Conservation (phyloP, 306 rosid species). For the Ziziphus jujuba region DNA sequence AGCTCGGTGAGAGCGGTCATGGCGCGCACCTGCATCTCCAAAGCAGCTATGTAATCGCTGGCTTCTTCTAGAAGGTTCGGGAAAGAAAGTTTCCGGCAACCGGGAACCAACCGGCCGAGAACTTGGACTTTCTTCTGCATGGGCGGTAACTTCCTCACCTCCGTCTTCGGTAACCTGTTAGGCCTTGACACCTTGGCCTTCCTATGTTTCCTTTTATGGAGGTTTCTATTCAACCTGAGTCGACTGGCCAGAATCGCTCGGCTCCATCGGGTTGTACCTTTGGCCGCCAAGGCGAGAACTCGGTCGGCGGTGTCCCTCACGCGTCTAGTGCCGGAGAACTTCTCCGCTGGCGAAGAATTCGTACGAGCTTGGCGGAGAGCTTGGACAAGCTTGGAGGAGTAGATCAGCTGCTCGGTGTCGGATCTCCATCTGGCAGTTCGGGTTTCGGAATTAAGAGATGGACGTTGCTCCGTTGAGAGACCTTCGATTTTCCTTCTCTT, state of each 20-base stretch:
- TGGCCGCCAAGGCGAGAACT: slow-evolving; percentile 67
- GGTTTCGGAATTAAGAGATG: slow-evolving; percentile 2
- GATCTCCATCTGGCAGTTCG: slow-evolving; percentile 66
- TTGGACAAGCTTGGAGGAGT: slow-evolving; percentile 58
- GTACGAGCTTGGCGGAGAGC: slow-evolving; percentile 52
- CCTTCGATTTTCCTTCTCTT: slow-evolving; percentile 50
- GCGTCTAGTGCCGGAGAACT: slow-evolving; percentile 9
- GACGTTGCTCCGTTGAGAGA: slow-evolving; percentile 8
- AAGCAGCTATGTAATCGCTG: slow-evolving; percentile 73
- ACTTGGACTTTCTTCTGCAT: slow-evolving; percentile 57
- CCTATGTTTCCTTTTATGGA: slow-evolving; percentile 29
- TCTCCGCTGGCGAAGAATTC: slow-evolving; percentile 19
- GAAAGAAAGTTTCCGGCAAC: slow-evolving; percentile 73
- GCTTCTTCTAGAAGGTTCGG: slow-evolving; percentile 90
- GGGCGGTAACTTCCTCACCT: slow-evolving; percentile 38
- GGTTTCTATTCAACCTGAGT: slow-evolving; percentile 32
- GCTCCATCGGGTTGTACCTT: slow-evolving; percentile 89
- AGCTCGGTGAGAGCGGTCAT: slow-evolving; percentile 71
- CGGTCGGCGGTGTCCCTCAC: slow-evolving; percentile 70
- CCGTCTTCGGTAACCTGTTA: slow-evolving; percentile 40
- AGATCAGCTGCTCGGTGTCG: slow-evolving; percentile 62
- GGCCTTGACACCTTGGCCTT: slow-evolving; percentile 40
- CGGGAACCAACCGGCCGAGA: slow-evolving; percentile 81
- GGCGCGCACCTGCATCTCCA: slow-evolving; percentile 91
- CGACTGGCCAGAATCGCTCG: slow-evolving; percentile 66